These are phyloP conservation scores for Geranium brycei DNA, from an alignment of 345 rosid genomes.

Conservation along the genomic window DNA sequence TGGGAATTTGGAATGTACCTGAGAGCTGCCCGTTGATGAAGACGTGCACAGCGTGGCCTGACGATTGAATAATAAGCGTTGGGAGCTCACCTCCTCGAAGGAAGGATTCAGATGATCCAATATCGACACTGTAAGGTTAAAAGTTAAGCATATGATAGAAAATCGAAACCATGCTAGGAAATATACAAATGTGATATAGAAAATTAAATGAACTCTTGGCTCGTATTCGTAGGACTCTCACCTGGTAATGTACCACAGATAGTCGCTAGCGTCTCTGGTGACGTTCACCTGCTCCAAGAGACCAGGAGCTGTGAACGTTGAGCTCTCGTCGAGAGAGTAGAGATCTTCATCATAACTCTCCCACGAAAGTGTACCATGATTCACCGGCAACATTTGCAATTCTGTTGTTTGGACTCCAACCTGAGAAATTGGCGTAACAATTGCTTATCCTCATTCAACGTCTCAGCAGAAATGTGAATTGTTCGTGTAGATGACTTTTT, in stretches of 20 bases:
- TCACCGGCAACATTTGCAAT: constrained; percentile 27
- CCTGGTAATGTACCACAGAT: constrained; percentile 64
- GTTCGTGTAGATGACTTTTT: constrained; percentile 2
- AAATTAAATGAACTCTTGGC: too few relatives aligned
- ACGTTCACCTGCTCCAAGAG: constrained; percentile 53
- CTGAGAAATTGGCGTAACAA: constrained; percentile 11
- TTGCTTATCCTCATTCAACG: not conserved
- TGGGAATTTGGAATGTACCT: constrained; percentile 25
- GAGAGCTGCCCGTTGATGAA: constrained; percentile 63
- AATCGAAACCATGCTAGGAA: not conserved
- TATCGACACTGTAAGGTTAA: constrained; percentile 24
- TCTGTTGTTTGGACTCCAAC: constrained; percentile 24
- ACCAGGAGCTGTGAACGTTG: constrained; percentile 27
- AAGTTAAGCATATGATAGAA: too few relatives aligned
- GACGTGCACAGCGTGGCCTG: constrained; percentile 69
- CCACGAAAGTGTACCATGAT: constrained; percentile 26
- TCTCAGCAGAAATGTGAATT: not conserved
- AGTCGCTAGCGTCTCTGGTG: constrained; percentile 54
- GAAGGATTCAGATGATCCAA: constrained; percentile 39
- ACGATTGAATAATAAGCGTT: constrained; percentile 46
- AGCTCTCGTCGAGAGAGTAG: constrained; percentile 21
- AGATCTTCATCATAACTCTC: constrained; percentile 41
- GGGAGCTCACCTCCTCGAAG: constrained; percentile 29
- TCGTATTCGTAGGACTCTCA: constrained; percentile 8
- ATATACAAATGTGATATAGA: too few relatives aligned